Evolutionary conservation across 352 stramenopile species (phyloP), one percentile per base, ranked within the genome.

Genomic region (Globisporangium barbulae): DNA sequence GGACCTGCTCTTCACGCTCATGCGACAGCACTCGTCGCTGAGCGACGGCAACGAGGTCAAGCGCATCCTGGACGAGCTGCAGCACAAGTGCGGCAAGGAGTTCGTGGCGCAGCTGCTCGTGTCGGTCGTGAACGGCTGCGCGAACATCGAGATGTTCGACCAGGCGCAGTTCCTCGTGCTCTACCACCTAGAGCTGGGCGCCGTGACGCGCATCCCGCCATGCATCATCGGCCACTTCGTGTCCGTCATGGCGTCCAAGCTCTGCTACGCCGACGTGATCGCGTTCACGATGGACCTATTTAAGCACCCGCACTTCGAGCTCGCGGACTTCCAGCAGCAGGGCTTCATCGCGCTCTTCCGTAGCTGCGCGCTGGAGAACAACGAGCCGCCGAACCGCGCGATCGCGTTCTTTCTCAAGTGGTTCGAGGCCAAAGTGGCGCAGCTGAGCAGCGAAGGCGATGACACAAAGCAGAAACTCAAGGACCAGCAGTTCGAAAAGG

Each of bases 1-100:
- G 6, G 83, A 93, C 61, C 37, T 93, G 65, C 70, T 93, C 19
- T 93, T 91, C 76, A 83, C 83, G 68, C 58, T 90, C 33, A 54
- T 93, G 71, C 79, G 81, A 0, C 75, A 83, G 62, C 73, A 70
- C 8, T 72, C 75, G 30, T 61, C 65, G 3, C 61, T 71, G 17
- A 73, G 72, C 28, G 63, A 62, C 30, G 59, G 69, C 49, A 58
- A 65, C 37, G 79, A 86, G 30, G 64, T 72, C 5, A 54, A 65
- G 55, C 53, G 33, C 42, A 52, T 90, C 19, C 54, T 92, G 39
- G 56, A 64, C 17, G 53, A 65, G 3, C 67, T 92, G 39, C 56
- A 64, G 7, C 62, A 42, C 8, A 62, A 63, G 48, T 85, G 73
- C 69, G 78, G 76, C 54, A 37, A 69, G 6, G 64, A 68, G 4